Base-by-base conservation (phyloP, 2,329 filamentous ascomycete genomes). In the Trichoderma citrinoviride region DNA sequence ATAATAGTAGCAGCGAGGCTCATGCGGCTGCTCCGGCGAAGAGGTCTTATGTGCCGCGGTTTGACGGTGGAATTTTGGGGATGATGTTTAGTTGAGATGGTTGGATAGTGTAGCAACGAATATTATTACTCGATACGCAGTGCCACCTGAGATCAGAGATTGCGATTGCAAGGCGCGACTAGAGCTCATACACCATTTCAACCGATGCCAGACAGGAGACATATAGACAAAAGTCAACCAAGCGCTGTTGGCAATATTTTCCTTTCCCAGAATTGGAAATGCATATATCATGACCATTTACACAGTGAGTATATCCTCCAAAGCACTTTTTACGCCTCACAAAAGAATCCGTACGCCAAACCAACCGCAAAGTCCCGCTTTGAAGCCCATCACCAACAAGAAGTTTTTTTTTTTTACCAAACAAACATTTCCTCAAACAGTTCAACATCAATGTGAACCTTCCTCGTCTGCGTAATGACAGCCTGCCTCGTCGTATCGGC, bases 401-500 rank as follows among this genome's bases (percentile, higher is more conserved):
- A 29, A n/a, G n/a, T n/a, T n/a, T n/a, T n/a, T 29, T 14, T 4
- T 14, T 5, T 52, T 64, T 57, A 67, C 62, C 56, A 65, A 49
- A 53, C 49, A 55, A 63, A 67, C 65, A 67, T 67, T n/a, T 67
- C 62, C 40, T 67, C 65, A 47, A 67, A 67, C 17, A 67, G 56
- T 19, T 67, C 62, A 40, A 67, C 56, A 15, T 67, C 55, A 17
- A 25, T 43, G 23, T 61, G 44, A 19, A 41, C 63, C 19, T 57
- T 61, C 27, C 53, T 62, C 17, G 57, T 63, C 12, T 65, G 62
- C 8, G 25, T 50, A 23, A 67, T 56, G 7, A 77, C 74, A 1
- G 73, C 72, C 57, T 64, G 66, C 44, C 77, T 67, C 41, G 75
- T 71, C 17, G 77, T 73, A 64, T 78, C 76, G 0, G 75, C 76